These are phyloP conservation scores for Gastrolobium villosum DNA, from an alignment of 306 rosid species.

Conservation along the genomic window DNA sequence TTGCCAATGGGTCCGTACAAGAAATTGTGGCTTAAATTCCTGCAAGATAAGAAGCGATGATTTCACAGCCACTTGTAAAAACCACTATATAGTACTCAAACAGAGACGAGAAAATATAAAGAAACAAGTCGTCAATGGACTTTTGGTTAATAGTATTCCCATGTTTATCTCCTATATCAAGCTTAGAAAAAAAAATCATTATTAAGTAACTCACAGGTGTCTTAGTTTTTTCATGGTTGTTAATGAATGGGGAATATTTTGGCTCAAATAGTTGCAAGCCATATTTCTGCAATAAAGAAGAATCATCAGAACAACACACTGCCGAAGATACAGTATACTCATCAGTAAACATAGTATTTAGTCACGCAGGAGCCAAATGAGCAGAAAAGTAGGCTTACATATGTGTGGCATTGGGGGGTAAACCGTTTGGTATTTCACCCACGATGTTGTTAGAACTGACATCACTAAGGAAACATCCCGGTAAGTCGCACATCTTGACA, in stretches of 20 bases:
- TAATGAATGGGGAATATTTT: conserved; percentile 75
- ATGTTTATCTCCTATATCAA: conserved; percentile 14
- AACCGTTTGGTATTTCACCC: conserved; percentile 77
- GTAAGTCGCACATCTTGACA: conserved; percentile 18
- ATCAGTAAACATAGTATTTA: conserved; percentile 1
- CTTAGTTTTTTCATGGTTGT: conserved; percentile 69
- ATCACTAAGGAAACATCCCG: conserved; percentile 66
- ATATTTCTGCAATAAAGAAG: conserved; percentile 65
- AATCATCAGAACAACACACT: conserved; percentile 45
- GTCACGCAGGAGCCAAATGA: conserved; percentile 8
- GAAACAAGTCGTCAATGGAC: conserved; percentile 5
- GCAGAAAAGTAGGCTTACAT: conserved; percentile 65
- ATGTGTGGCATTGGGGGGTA: conserved; percentile 88
- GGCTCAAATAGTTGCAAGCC: conserved; percentile 76
- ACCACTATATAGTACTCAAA: conserved; percentile 7
- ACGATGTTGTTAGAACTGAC: conserved; percentile 74
- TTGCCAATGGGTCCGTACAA: conserved; percentile 87
- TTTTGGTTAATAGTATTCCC: conserved; percentile 10
- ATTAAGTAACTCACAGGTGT: conserved; percentile 74
- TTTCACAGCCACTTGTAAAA: conserved; percentile 39
- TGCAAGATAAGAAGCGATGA: conserved; percentile 52
- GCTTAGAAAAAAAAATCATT: conserved; percentile 35
- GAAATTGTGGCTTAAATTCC: conserved; percentile 92
- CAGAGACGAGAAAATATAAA: background rate
- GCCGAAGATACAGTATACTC: conserved; percentile 1